Evolutionary conservation across 192 early-diverging fungal species (phyloP).

Genomic region (Coemansia sp.): DNA sequence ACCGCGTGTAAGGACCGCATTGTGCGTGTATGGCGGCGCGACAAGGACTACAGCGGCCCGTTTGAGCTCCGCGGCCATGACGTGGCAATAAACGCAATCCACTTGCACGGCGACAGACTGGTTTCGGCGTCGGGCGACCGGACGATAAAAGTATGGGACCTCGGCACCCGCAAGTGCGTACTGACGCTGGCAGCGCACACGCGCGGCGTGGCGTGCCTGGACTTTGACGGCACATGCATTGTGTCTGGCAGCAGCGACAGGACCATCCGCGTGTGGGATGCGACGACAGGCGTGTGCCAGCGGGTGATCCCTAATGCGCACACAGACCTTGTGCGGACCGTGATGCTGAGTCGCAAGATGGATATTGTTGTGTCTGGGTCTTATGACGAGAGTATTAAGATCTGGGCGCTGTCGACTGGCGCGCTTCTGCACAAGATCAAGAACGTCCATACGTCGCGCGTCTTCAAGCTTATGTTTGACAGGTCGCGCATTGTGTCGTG

Average conservation of each 20-base stretch:
- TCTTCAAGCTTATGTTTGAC: conserved; percentile 83
- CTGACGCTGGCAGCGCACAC: conserved; percentile 70
- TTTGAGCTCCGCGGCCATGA: conserved; percentile 67
- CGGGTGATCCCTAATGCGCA: conserved; percentile 50
- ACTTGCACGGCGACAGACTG: conserved; percentile 59
- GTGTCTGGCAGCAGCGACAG: conserved; percentile 82
- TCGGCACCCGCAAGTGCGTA: conserved; percentile 65
- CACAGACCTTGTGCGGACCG: conserved; percentile 39
- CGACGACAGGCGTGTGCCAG: conserved; percentile 56
- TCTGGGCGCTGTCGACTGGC: conserved; percentile 80
- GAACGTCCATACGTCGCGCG: conserved; percentile 62
- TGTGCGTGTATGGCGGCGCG: conserved; percentile 77
- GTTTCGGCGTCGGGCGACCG: conserved; percentile 80
- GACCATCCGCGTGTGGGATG: conserved; percentile 79
- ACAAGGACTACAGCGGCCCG: conserved; percentile 30
- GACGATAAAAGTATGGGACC: conserved; percentile 81
- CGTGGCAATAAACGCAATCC: conserved; percentile 83
- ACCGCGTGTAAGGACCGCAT: conserved; percentile 83
- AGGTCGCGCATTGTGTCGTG: conserved; percentile 80
- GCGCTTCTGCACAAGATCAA: conserved; percentile 56
- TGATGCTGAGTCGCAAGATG: conserved; percentile 34
- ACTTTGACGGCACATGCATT: conserved; percentile 82
- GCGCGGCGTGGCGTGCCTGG: conserved; percentile 85
- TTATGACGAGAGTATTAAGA: conserved; percentile 84
- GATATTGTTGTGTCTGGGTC: conserved; percentile 78